Evolutionary conservation across 2,329 filamentous ascomycete species (phyloP).

Genomic region (Cladosporium halotolerans): DNA sequence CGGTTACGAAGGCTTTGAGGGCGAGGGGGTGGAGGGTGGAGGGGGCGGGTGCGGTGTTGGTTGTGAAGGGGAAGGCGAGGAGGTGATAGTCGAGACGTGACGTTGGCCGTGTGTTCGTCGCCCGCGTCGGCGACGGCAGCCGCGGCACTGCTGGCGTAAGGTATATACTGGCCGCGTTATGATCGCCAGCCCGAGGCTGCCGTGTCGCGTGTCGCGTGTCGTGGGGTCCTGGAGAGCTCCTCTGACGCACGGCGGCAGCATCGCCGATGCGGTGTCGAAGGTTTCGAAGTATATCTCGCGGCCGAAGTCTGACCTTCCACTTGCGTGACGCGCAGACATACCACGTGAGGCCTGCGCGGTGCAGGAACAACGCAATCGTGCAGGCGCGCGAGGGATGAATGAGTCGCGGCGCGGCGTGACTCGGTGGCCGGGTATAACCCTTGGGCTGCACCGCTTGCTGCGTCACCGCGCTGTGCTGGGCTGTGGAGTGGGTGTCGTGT

Average conservation of each 20-base stretch:
- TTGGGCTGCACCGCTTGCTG: neutral
- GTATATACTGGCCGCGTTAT: too few species aligned
- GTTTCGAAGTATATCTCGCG: too few species aligned
- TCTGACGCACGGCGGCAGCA: too few species aligned
- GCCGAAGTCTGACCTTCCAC: too few species aligned
- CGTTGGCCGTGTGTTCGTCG: too few species aligned
- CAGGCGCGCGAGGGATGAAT: neutral
- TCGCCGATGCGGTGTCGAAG: too few species aligned
- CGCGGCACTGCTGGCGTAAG: too few species aligned
- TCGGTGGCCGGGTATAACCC: neutral
- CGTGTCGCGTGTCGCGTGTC: too few species aligned
- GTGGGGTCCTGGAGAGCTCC: too few species aligned
- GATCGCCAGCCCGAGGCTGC: too few species aligned
- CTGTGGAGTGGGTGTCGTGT: neutral
- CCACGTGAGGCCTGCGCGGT: neutral
- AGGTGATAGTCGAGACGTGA: neutral
- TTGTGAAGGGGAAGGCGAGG: conserved; percentile 53
- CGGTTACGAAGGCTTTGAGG: conserved; percentile 69
- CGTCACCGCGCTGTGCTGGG: neutral
- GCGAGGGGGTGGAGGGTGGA: conserved; percentile 79
- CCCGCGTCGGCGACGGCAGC: too few species aligned
- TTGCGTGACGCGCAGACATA: neutral
- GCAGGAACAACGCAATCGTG: neutral
- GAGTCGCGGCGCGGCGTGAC: neutral
- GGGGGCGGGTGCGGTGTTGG: conserved; percentile 62